phyloP scores from a whole-genome alignment of 2,329 filamentous ascomycete genomes.

The Seiridium cupressi region DNA sequence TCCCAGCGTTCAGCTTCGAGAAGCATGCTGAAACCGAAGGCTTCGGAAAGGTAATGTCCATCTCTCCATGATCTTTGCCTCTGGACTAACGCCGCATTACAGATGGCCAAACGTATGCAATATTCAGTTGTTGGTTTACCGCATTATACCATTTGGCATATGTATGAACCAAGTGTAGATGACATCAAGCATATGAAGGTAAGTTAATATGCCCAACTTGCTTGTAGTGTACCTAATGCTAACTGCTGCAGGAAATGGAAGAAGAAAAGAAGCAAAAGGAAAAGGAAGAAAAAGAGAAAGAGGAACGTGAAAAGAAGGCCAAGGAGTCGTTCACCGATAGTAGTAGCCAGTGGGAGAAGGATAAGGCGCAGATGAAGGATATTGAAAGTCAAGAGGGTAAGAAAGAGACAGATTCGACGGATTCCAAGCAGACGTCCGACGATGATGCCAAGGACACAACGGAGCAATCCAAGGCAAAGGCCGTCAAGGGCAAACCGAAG shows the following conservation, averaged over 20 bases:
- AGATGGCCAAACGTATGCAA: conserved; percentile 97
- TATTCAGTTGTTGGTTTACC: conserved; percentile 94
- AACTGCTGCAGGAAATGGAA: conserved; percentile 75
- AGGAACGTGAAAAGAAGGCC: conserved; percentile 72
- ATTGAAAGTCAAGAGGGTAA: conserved; percentile 58
- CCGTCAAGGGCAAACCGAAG: not conserved
- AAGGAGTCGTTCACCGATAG: conserved; percentile 78
- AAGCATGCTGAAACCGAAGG: conserved; percentile 98
- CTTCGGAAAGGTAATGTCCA: conserved; percentile 80
- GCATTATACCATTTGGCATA: conserved; percentile 98
- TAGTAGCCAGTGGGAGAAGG: conserved; percentile 82
- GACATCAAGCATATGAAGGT: conserved; percentile 96
- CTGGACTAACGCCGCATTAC: conserved; percentile 11
- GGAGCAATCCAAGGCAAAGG: conserved; percentile 12
- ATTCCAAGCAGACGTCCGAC: conserved; percentile 10
- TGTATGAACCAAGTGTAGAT: conserved; percentile 98
- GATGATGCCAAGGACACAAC: conserved; percentile 5
- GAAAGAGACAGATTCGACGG: conserved; percentile 30
- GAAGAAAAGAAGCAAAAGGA: conserved; percentile 77
- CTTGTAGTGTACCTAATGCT: conserved; percentile 15
- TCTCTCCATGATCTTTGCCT: not conserved
- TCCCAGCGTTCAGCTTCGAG: conserved; percentile 97
- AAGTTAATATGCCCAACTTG: conserved; percentile 17
- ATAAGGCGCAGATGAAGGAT: conserved; percentile 76
- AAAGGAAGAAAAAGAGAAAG: conserved; percentile 72